A percentile compares a stretch with the other conserved stretches of the same genome.
phyloP scores from a whole-genome alignment of 495 filamentous ascomycete species.

The Lasiosphaeria hispida region DNA sequence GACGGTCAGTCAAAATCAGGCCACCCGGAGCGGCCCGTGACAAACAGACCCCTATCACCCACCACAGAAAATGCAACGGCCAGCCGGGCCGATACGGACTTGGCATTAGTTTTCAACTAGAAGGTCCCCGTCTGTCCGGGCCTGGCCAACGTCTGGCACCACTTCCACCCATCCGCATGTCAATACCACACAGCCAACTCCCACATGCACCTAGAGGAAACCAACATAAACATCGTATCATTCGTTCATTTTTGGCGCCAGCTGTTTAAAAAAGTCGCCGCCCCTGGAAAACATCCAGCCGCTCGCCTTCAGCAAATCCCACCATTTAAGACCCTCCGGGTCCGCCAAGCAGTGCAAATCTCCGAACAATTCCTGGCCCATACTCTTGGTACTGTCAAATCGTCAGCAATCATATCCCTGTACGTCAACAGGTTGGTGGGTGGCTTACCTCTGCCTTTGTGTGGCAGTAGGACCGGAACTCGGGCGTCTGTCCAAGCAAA shows the following conservation, averaged over 20 bases:
- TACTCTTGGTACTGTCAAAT: constrained; percentile 77
- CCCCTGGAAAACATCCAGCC: constrained; percentile 18
- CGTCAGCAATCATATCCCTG: constrained; percentile 15
- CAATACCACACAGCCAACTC: too few relatives aligned
- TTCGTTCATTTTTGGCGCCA: constrained; percentile 21
- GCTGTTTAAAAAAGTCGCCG: constrained; percentile 9
- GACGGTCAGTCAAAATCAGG: too few relatives aligned
- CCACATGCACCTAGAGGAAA: not conserved
- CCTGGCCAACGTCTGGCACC: too few relatives aligned
- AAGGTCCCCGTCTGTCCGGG: too few relatives aligned
- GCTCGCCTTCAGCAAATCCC: constrained; percentile 23
- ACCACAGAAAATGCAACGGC: too few relatives aligned
- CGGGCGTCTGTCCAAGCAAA: constrained; percentile 95
- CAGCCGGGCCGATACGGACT: too few relatives aligned
- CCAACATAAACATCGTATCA: not conserved
- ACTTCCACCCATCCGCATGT: too few relatives aligned
- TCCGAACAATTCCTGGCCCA: constrained; percentile 89
- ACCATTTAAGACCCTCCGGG: constrained; percentile 62
- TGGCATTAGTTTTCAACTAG: too few relatives aligned
- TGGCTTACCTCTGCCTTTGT: constrained; percentile 75
- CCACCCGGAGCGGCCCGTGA: too few relatives aligned
- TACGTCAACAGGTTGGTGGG: not conserved
- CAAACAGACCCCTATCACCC: too few relatives aligned
- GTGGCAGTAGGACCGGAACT: constrained; percentile 98
- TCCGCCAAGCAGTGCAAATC: constrained; percentile 91